Evolutionary conservation across 768 basidiomycete species (phyloP).

Genomic region (Tubosaeta sp.): DNA sequence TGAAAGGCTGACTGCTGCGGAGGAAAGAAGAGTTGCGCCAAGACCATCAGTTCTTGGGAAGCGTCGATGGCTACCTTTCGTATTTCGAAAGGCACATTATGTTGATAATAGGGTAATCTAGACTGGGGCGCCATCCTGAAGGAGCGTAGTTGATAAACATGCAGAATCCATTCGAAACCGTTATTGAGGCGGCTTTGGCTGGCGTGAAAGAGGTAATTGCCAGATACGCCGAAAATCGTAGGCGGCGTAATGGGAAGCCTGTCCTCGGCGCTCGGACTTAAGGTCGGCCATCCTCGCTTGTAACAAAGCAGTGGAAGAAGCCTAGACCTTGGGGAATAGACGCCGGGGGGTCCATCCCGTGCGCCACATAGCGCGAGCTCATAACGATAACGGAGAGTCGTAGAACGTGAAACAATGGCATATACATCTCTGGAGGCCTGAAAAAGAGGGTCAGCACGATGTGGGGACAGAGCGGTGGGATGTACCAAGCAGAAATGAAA

Average conservation of each 20-base stretch:
- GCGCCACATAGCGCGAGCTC: slow-evolving; percentile 31
- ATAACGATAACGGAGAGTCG: slow-evolving; percentile 29
- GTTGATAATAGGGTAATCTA: slow-evolving; percentile 28
- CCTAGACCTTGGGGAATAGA: slow-evolving; percentile 14
- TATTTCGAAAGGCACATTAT: slow-evolving; percentile 32
- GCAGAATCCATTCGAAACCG: slow-evolving; percentile 30
- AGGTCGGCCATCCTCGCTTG: slow-evolving; percentile 32
- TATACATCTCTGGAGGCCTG: slow-evolving; percentile 25
- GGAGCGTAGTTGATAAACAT: slow-evolving; percentile 32
- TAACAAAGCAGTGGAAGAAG: slow-evolving; percentile 29
- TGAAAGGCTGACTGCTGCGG: slow-evolving; percentile 20
- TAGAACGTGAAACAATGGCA: slow-evolving; percentile 20
- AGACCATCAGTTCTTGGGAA: slow-evolving; percentile 27
- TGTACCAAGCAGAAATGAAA: slow-evolving; percentile 30
- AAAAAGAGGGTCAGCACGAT: not conserved
- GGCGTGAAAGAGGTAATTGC: slow-evolving; percentile 31
- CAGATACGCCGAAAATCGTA: slow-evolving; percentile 31
- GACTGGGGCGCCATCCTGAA: slow-evolving; percentile 25
- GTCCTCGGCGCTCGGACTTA: slow-evolving; percentile 30
- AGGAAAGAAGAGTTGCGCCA: slow-evolving; percentile 29
- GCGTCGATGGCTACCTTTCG: slow-evolving; percentile 31
- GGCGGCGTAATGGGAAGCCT: slow-evolving; percentile 28
- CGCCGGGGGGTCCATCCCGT: slow-evolving; percentile 24
- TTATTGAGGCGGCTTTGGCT: slow-evolving; percentile 31
- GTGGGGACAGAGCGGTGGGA: not conserved